Conservation (phyloP, 2,329 filamentous ascomycete species). For the Claviceps capensis region DNA sequence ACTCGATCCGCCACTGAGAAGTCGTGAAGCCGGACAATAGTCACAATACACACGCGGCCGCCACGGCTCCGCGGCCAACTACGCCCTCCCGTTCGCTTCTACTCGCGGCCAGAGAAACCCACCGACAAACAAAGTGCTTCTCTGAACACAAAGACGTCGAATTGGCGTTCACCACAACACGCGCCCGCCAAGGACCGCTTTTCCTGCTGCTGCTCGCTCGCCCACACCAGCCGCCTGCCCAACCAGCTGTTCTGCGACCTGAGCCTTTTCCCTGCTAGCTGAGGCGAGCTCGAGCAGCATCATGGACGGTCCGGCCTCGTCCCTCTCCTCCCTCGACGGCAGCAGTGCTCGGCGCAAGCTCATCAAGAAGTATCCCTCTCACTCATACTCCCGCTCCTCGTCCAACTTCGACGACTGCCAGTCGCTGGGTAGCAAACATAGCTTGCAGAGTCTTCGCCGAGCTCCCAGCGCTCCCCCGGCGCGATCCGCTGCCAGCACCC, state of each 20-base stretch:
- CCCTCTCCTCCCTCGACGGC: conserved; percentile 29
- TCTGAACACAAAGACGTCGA: not conserved
- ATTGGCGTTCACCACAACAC: conserved; percentile 1
- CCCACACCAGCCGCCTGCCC: conserved; percentile 6
- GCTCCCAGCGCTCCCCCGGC: conserved; percentile 44
- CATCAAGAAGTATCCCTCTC: conserved; percentile 45
- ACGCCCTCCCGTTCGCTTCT: not conserved
- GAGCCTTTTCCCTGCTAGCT: conserved; percentile 10
- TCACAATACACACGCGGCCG: not conserved
- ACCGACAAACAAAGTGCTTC: not conserved
- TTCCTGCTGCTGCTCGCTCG: conserved; percentile 6
- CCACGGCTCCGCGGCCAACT: not conserved
- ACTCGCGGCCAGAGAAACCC: not conserved
- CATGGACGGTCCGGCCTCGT: conserved; percentile 34
- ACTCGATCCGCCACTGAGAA: not conserved
- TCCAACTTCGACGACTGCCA: conserved; percentile 42
- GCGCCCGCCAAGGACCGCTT: conserved; percentile 4
- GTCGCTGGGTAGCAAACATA: conserved; percentile 48
- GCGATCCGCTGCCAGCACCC: conserved; percentile 32
- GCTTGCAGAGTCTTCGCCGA: conserved; percentile 48
- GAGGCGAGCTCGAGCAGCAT: conserved; percentile 16
- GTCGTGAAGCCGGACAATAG: not conserved
- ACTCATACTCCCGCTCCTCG: conserved; percentile 28
- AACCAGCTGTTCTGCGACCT: conserved; percentile 7
- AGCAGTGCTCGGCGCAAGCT: conserved; percentile 44